A percentile compares a stretch with the other conserved stretches of the same genome.
Evolutionary conservation across 1,284 basidiomycete species (phyloP).

Genomic region (Sporisorium scitamineum): DNA sequence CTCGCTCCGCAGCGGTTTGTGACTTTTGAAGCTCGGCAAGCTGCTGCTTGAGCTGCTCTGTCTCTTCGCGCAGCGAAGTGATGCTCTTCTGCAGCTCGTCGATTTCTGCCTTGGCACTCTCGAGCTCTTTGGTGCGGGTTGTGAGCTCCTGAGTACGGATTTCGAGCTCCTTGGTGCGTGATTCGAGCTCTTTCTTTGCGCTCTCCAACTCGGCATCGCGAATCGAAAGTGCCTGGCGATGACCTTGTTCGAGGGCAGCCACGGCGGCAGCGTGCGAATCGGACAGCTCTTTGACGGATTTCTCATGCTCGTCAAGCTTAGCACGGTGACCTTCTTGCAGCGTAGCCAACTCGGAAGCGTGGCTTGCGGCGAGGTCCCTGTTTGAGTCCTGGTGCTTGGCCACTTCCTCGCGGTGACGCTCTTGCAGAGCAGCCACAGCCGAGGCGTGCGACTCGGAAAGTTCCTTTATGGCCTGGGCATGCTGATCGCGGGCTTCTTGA

Average conservation of each 20-base stretch:
- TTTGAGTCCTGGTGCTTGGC: constrained; percentile 11
- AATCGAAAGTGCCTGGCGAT: constrained; percentile 26
- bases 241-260: constrained; percentile 23
- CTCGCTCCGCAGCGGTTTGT: constrained; percentile 28
- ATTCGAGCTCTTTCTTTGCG: constrained; percentile 17
- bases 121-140: constrained; percentile 24
- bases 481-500: constrained; percentile 6
- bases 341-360: constrained; percentile 18
- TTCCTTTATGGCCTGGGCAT: constrained; percentile 16
- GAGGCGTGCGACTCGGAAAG: constrained; percentile 14
- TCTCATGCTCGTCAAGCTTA: constrained; percentile 21
- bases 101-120: constrained; percentile 31
- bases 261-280: constrained; percentile 22
- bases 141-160: constrained; percentile 12
- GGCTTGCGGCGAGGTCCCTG: constrained; percentile 16
- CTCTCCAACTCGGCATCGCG: constrained; percentile 21
- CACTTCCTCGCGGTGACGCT: constrained; percentile 13
- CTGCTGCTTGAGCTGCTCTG: constrained; percentile 36
- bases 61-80: constrained; percentile 32
- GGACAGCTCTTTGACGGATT: constrained; percentile 20
- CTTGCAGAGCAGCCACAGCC: constrained; percentile 14
- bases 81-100: constrained; percentile 43
- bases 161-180: constrained; percentile 13
- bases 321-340: constrained; percentile 23
- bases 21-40: constrained; percentile 30